These are phyloP conservation scores for Solanum bulbocastanum DNA, from an alignment of 257 asterid genomes.

Conservation along the genomic window DNA sequence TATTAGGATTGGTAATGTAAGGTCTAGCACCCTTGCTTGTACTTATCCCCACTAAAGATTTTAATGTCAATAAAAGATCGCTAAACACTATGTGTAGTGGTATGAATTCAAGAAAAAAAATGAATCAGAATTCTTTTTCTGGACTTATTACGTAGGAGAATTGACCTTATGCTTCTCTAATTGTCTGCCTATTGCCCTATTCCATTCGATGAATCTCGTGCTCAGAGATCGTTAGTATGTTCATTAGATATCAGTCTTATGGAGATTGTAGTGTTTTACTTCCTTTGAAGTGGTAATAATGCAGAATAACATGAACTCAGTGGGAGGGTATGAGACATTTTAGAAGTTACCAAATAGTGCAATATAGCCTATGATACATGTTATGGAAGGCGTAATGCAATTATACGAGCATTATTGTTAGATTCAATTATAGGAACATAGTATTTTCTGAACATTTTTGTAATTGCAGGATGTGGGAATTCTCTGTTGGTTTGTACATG, in stretches of 20 bases:
- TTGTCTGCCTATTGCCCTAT: background rate
- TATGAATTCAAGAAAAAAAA: too few species aligned
- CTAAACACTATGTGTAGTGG: too few species aligned
- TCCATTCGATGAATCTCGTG: background rate
- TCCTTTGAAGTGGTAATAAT: background rate
- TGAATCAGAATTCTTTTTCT: background rate
- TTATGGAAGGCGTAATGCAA: background rate
- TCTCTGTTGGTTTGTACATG: slow-evolving; percentile 88
- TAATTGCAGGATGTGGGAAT: slow-evolving; percentile 86
- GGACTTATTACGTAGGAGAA: background rate
- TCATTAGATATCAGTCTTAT: background rate
- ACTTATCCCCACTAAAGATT: too few species aligned
- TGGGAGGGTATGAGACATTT: background rate
- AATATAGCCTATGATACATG: background rate
- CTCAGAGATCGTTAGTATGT: background rate
- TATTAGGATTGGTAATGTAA: too few species aligned
- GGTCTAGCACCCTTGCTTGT: too few species aligned
- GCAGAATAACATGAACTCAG: background rate
- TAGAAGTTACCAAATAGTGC: background rate
- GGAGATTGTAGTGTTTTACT: background rate
- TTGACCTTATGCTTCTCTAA: background rate
- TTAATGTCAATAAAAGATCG: too few species aligned
- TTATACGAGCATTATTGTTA: background rate
- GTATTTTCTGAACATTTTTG: background rate
- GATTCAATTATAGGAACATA: background rate